Evolutionary conservation across 768 basidiomycete genomes (phyloP).

Genomic region (Flagelloscypha sp.): DNA sequence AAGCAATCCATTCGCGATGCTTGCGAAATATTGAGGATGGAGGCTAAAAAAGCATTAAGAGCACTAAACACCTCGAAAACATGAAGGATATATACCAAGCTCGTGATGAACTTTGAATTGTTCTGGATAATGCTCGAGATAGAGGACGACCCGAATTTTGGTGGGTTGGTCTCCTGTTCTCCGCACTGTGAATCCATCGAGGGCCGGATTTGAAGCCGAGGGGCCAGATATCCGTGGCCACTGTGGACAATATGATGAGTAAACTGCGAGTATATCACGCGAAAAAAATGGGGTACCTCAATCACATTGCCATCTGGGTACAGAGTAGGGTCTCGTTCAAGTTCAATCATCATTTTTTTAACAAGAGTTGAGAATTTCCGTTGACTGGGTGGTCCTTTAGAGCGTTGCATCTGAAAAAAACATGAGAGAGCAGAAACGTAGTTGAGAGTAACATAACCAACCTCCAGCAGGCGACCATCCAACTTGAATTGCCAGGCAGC

Average conservation of each 20-base stretch:
- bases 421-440: too few species aligned
- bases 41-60: slow-evolving; percentile 2
- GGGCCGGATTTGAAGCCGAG: slow-evolving; percentile 48
- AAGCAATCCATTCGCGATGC: slow-evolving; percentile 77
- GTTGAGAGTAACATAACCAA: too few species aligned
- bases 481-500: slow-evolving; percentile 85
- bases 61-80: slow-evolving; percentile 1
- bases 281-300: slow-evolving; percentile 47
- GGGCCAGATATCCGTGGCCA: slow-evolving; percentile 53
- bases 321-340: slow-evolving; percentile 74
- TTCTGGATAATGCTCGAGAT: slow-evolving; percentile 82
- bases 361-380: slow-evolving; percentile 84
- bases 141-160: slow-evolving; percentile 73
- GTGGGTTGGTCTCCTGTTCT: slow-evolving; percentile 75
- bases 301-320: slow-evolving; percentile 85
- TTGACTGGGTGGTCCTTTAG: too few species aligned
- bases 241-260: slow-evolving; percentile 30
- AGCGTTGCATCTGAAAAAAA: too few species aligned
- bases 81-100: slow-evolving; percentile 43
- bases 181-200: slow-evolving; percentile 83
- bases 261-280: slow-evolving; percentile 1
- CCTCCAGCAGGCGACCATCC: slow-evolving; percentile 82
- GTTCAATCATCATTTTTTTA: slow-evolving; percentile 76
- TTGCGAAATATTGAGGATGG: slow-evolving; percentile 71
- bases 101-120: slow-evolving; percentile 75